phyloP scores from a whole-genome alignment of 768 basidiomycete genomes.

The Lactifluus pinguis region DNA sequence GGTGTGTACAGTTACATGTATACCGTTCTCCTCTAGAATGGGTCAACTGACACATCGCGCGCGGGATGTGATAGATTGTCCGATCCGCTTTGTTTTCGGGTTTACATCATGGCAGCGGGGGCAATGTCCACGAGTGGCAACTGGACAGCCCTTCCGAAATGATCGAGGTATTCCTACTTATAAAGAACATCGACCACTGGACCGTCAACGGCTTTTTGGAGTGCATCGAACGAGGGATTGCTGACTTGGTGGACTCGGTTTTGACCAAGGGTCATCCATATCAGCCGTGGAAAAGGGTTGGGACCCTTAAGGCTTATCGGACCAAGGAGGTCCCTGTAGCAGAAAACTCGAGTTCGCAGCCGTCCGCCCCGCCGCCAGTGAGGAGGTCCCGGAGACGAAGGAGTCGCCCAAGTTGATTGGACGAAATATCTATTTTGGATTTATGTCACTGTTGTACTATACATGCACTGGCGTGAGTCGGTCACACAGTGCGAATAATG shows the following conservation, averaged over 20 bases:
- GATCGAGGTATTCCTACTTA: slow-evolving; percentile 40
- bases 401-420: slow-evolving; percentile 1
- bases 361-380: not conserved
- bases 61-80: slow-evolving; percentile 29
- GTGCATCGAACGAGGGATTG: slow-evolving; percentile 33
- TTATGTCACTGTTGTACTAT: not conserved
- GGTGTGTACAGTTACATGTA: not conserved
- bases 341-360: slow-evolving; percentile 28
- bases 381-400: slow-evolving; percentile 3
- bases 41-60: not conserved
- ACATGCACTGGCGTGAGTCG: not conserved
- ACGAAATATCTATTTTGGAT: not conserved
- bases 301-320: slow-evolving; percentile 17
- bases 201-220: slow-evolving; percentile 36
- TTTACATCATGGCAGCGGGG: slow-evolving; percentile 14
- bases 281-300: slow-evolving; percentile 42
- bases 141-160: slow-evolving; percentile 38
- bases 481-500: not conserved
- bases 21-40: not conserved
- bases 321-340: slow-evolving; percentile 23
- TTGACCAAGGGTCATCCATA: slow-evolving; percentile 28
- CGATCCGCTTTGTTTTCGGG: slow-evolving; percentile 41
- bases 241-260: slow-evolving; percentile 30
- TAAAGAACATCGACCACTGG: slow-evolving; percentile 47
- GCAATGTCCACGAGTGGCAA: slow-evolving; percentile 41